Conservation (phyloP, 1,284 basidiomycete genomes). For the Agroathelia rolfsii region DNA sequence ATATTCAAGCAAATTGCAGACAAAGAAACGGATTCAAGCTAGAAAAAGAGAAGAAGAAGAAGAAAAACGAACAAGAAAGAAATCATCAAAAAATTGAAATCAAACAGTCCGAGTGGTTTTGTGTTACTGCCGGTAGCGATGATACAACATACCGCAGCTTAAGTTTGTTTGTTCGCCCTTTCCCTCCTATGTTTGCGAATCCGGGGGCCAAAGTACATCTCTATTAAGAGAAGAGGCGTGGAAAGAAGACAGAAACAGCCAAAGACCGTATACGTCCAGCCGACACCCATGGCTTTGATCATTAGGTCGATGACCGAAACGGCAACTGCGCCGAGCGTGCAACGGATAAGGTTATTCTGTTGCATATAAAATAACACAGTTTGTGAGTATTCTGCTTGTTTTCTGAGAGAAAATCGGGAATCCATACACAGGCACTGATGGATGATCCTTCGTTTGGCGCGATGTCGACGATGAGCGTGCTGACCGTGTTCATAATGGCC, state of each 20-base stretch:
- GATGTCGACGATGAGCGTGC: conserved; percentile 32
- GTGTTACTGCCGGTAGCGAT: no score
- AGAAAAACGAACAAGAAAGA: no score
- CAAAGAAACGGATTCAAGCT: no score
- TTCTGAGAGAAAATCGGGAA: neutral
- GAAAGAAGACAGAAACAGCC: conserved; percentile 26
- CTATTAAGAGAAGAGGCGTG: conserved; percentile 29
- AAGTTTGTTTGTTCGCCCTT: no score
- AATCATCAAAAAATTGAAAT: no score
- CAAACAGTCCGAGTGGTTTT: no score
- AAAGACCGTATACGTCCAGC: conserved; percentile 41
- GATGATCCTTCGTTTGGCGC: conserved; percentile 26
- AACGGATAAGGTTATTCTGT: conserved; percentile 45
- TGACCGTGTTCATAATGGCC: conserved; percentile 11
- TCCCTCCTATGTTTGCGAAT: no score
- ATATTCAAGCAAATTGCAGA: no score
- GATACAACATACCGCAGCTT: no score
- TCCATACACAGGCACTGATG: conserved; percentile 17
- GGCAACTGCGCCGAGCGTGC: conserved; percentile 34
- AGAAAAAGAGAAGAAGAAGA: no score
- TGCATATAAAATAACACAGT: conserved; percentile 6
- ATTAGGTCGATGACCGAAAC: conserved; percentile 37
- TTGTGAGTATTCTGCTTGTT: conserved; percentile 1
- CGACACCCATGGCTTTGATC: conserved; percentile 31
- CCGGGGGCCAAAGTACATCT: conserved; percentile 27